Conservation (phyloP, 192 early-diverging fungal genomes). For the Gamsiella multidivaricata region DNA sequence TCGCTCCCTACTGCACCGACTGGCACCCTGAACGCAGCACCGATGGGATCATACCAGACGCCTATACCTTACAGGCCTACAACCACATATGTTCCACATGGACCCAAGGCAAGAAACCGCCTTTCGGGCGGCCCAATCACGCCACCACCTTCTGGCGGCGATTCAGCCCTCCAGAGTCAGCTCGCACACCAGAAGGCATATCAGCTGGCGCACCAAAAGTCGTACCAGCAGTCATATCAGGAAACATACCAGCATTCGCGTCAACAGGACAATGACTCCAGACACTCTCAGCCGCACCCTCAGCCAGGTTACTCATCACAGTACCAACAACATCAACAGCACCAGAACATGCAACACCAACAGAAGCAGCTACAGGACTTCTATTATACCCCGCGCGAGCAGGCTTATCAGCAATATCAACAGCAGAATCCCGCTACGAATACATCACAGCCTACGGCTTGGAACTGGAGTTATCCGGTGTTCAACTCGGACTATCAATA, state of each 20-base stretch:
- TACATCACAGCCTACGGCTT: neutral
- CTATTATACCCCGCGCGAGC: slow-evolving; percentile 6
- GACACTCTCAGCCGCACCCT: slow-evolving; percentile 2
- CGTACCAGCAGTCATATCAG: neutral
- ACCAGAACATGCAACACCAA: slow-evolving; percentile 1
- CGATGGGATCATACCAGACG: slow-evolving; percentile 13
- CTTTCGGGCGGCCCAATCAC: slow-evolving; percentile 2
- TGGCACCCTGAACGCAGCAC: neutral
- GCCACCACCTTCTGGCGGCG: neutral
- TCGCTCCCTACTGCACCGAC: neutral
- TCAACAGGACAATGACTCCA: too few relatives aligned
- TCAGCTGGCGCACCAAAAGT: slow-evolving; percentile 18
- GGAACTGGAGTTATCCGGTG: slow-evolving; percentile 17
- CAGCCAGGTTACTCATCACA: slow-evolving; percentile 12
- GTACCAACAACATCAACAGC: slow-evolving; percentile 8
- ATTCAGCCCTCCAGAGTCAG: neutral
- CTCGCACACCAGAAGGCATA: slow-evolving; percentile 13
- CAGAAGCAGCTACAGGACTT: slow-evolving; percentile 13
- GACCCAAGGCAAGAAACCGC: slow-evolving; percentile 23
- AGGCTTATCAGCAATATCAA: slow-evolving; percentile 9
- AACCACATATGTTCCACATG: slow-evolving; percentile 39
- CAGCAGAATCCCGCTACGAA: neutral
- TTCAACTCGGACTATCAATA: neutral
- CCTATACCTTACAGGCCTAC: slow-evolving; percentile 24
- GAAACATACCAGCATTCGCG: neutral